Evolutionary conservation across 768 basidiomycete genomes (phyloP).

Genomic region (Clitopilus hobsonii): DNA sequence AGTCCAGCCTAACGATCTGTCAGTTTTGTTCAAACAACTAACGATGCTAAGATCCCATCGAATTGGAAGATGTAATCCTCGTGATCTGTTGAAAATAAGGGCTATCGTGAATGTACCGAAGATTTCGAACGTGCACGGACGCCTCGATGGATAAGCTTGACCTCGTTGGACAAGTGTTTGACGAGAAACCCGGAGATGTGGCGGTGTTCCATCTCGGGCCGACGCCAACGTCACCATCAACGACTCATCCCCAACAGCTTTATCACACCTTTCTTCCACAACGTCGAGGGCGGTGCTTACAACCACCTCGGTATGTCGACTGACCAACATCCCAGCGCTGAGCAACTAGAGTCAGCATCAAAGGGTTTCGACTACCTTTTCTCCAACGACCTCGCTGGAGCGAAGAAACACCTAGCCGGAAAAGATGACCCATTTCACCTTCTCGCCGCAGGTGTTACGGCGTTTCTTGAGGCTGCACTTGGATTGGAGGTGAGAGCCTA

Average conservation of each 20-base stretch:
- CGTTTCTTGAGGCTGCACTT: constrained; percentile 72
- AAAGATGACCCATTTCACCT: constrained; percentile 65
- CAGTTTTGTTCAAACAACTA: too few species aligned
- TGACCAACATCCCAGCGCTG: constrained; percentile 7
- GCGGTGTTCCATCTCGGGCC: not conserved
- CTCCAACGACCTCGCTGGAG: constrained; percentile 56
- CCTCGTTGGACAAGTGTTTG: not conserved
- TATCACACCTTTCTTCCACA: not conserved
- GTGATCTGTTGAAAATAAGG: too few species aligned
- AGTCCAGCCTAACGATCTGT: too few species aligned
- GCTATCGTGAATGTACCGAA: too few species aligned
- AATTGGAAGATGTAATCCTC: too few species aligned
- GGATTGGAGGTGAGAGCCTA: constrained; percentile 64
- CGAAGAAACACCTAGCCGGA: constrained; percentile 44
- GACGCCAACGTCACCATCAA: not conserved
- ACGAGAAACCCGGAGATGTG: not conserved
- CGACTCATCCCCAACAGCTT: not conserved
- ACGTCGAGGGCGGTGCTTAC: not conserved
- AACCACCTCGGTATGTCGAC: not conserved
- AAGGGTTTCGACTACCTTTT: constrained; percentile 67
- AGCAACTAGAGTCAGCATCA: constrained; percentile 31
- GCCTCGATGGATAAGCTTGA: too few species aligned
- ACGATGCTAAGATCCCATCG: too few species aligned
- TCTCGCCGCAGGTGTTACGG: constrained; percentile 66
- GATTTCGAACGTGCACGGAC: too few species aligned